These are phyloP conservation scores for Dissoconium aciculare DNA, from an alignment of 2,329 filamentous ascomycete species.

Conservation along the genomic window DNA sequence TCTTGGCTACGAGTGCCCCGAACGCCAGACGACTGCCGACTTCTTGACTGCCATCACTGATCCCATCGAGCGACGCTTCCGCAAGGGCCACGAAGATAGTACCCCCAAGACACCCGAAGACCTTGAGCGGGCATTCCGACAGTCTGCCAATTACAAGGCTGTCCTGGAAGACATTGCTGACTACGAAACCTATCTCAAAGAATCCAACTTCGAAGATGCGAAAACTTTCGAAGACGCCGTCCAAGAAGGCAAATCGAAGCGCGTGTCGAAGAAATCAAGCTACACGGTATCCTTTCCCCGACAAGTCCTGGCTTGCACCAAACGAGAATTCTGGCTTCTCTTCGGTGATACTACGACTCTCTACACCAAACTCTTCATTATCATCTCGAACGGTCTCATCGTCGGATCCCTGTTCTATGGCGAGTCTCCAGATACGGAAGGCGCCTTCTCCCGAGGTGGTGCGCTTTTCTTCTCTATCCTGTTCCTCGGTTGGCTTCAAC, in stretches of 20 bases:
- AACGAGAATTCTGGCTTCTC: slow-evolving; percentile 65
- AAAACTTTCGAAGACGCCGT: slow-evolving; percentile 49
- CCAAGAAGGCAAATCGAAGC: slow-evolving; percentile 50
- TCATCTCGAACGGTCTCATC: slow-evolving; percentile 58
- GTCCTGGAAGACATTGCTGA: slow-evolving; percentile 46
- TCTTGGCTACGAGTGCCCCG: slow-evolving; percentile 46
- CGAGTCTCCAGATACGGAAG: slow-evolving; percentile 42
- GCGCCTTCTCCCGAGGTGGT: slow-evolving; percentile 49
- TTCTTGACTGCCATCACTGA: slow-evolving; percentile 67
- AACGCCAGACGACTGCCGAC: slow-evolving; percentile 57
- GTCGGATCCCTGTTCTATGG: slow-evolving; percentile 69
- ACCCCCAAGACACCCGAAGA: slow-evolving; percentile 57
- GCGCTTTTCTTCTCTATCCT: slow-evolving; percentile 52
- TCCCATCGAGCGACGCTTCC: slow-evolving; percentile 53
- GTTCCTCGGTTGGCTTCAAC: slow-evolving; percentile 55
- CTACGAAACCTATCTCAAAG: slow-evolving; percentile 43
- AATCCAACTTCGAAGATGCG: slow-evolving; percentile 45
- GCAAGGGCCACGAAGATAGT: slow-evolving; percentile 47
- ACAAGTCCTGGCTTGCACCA: slow-evolving; percentile 54
- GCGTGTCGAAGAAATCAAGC: slow-evolving; percentile 50
- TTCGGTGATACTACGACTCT: slow-evolving; percentile 60
- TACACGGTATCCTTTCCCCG: slow-evolving; percentile 62
- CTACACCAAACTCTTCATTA: slow-evolving; percentile 66
- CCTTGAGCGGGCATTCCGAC: slow-evolving; percentile 51
- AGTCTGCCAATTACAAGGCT: slow-evolving; percentile 45